These are phyloP conservation scores for Geotrichum reessii DNA, from an alignment of 1,139 yeast genomes.

Conservation along the genomic window DNA sequence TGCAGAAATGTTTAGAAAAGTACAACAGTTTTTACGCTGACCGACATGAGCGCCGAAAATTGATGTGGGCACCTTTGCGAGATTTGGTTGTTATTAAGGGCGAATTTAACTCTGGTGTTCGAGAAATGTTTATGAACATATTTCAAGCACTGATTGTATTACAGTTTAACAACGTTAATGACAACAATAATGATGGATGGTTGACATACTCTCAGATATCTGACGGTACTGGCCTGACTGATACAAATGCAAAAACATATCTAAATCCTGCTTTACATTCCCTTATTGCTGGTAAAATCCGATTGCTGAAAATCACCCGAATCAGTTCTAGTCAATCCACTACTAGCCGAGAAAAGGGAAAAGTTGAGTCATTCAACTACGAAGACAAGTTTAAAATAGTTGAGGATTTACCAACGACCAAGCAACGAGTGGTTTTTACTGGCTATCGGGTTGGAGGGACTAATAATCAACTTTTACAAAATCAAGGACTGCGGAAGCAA, in stretches of 20 bases:
- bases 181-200: background rate
- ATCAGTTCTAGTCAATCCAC: background rate
- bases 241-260: background rate
- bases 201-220: background rate
- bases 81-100: conserved; percentile 34
- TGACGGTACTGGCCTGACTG: background rate
- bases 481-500: background rate
- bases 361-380: background rate
- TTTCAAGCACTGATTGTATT: conserved; percentile 33
- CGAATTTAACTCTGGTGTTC: conserved; percentile 30
- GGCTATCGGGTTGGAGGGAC: background rate
- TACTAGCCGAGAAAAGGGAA: background rate
- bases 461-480: background rate
- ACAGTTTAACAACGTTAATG: conserved; percentile 26
- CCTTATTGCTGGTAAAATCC: background rate
- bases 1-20: background rate
- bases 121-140: conserved; percentile 32
- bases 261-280: conserved; percentile 2
- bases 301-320: background rate
- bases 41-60: conserved; percentile 20
- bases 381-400: background rate
- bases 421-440: background rate
- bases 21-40: background rate
- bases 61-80: conserved; percentile 34
- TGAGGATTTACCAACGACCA: background rate